Base-by-base conservation (phyloP, 2,329 filamentous ascomycete genomes). In the Lachnellula occidentalis region DNA sequence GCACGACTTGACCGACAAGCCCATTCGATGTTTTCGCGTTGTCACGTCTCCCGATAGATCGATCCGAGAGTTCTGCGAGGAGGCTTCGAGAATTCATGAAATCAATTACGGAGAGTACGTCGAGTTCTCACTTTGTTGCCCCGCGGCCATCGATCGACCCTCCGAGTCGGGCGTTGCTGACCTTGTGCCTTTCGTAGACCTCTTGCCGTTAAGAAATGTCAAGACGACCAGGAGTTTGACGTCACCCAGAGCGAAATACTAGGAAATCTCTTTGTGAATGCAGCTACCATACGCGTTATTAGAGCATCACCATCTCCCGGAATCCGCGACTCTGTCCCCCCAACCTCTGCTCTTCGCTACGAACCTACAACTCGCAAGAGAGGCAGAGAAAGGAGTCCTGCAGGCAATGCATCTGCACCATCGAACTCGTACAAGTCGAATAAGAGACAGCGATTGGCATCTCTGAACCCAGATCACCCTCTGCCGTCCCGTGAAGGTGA, bases 101-200 rank as follows among this genome's bases (percentile, higher is more conserved):
- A 59, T 64, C 34, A 69, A 66, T 47, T 69, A 69, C 56, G 65
- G 64, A 53, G 14, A 59, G 66, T 69, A 59, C 53, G 65, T 63
- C 34, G 37, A 34, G 49, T 45, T 43, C 17, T 49, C 34, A 34
- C 6, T 17, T 53, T 36, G 41, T 37, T 56, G 45, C 53, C n/a
- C 54, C 37, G 21, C 21, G 24, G 11, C 36, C 34, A 47, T 27
- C 39, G 15, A 27, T 41, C 9, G 49, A 19, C 19, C 17, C 37
- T 46, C 27, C 22, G 1, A 41, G 14, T 15, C 45, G 17, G 24
- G 27, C 36, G 19, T 45, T 51, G 27, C 43, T 49, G 50, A 54
- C 53, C 56, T 57, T 54, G 57, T 34, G 17, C 31, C 49, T 43
- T 45, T 31, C 27, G 17, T 52, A 69, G 66, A 45, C 61, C 63